phyloP scores from a whole-genome alignment of 768 basidiomycete species.

The Xanthoconium purpureum region DNA sequence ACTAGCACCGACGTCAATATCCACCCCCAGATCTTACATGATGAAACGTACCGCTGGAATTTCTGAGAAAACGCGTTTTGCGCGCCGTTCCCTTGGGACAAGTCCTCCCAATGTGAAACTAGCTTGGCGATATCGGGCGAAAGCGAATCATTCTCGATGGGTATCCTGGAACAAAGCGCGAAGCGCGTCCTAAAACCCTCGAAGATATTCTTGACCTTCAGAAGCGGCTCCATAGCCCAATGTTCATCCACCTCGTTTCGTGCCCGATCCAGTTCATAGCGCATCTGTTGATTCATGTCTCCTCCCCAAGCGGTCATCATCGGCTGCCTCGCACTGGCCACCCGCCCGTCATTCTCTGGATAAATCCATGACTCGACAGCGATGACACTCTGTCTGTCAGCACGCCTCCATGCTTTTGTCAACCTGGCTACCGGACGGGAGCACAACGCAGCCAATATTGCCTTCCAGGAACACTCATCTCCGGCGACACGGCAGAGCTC shows the following conservation, averaged over 20 bases:
- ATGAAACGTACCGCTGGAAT: conserved; percentile 55
- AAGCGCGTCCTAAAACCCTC: conserved; percentile 50
- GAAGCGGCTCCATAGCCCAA: conserved; percentile 42
- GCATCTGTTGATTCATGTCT: conserved; percentile 45
- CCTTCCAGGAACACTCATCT: conserved; percentile 78
- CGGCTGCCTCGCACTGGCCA: conserved; percentile 36
- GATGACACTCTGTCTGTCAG: conserved; percentile 54
- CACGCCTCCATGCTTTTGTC: conserved; percentile 78
- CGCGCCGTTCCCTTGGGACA: conserved; percentile 36
- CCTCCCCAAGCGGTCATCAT: conserved; percentile 70
- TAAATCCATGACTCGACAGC: conserved; percentile 70
- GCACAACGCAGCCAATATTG: conserved; percentile 67
- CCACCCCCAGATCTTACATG: not conserved
- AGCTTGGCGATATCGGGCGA: conserved; percentile 48
- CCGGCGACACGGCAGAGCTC: conserved; percentile 70
- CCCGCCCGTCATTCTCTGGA: conserved; percentile 35
- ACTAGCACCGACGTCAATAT: conserved; percentile 32
- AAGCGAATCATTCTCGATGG: conserved; percentile 38
- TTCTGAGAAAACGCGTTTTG: conserved; percentile 47
- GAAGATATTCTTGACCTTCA: conserved; percentile 45
- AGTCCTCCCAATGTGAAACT: conserved; percentile 56
- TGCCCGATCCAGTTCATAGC: conserved; percentile 46
- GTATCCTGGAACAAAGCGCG: conserved; percentile 46
- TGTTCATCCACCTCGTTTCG: conserved; percentile 43
- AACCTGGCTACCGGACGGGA: conserved; percentile 72